phyloP scores from a whole-genome alignment of 2,329 filamentous ascomycete species.

The Alternaria panax region DNA sequence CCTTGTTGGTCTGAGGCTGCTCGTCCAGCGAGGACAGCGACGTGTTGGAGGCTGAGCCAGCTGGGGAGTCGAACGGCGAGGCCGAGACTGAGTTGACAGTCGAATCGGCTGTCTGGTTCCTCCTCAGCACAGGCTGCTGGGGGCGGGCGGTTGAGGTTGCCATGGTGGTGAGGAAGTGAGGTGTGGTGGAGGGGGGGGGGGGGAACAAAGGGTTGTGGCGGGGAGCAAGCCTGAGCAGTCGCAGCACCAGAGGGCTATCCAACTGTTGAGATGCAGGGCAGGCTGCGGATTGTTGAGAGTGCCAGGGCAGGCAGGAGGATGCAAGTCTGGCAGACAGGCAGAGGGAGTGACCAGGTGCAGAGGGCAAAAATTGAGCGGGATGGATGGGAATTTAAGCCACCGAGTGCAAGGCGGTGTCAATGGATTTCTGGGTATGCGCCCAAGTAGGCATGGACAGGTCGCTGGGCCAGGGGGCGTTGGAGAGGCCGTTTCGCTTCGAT shows the following conservation, averaged over 20 bases:
- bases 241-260: constrained; percentile 17
- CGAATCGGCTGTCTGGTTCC: constrained; percentile 61
- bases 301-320: constrained; percentile 5
- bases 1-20: constrained; percentile 57
- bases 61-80: constrained; percentile 67
- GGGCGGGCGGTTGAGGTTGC: constrained; percentile 63
- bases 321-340: constrained; percentile 2
- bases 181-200: constrained; percentile 3
- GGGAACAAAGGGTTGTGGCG: constrained; percentile 1
- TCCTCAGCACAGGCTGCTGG: constrained; percentile 56
- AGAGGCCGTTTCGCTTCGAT: constrained; percentile 22
- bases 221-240: constrained; percentile 15
- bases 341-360: constrained; percentile 9
- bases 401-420: constrained; percentile 33
- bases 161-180: constrained; percentile 28
- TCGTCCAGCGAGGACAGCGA: constrained; percentile 88
- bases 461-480: constrained; percentile 22
- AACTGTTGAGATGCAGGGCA: constrained; percentile 37
- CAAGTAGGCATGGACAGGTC: constrained; percentile 22
- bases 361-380: constrained; percentile 18
- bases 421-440: constrained; percentile 26
- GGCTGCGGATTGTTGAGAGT: constrained; percentile 28
- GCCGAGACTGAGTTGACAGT: constrained; percentile 60
- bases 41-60: constrained; percentile 77
- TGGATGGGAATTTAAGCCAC: constrained; percentile 28